A percentile compares a stretch with the other conserved stretches of the same genome.
Conservation (phyloP, 2,329 filamentous ascomycete species). For the Aspergillus carbonarius region DNA sequence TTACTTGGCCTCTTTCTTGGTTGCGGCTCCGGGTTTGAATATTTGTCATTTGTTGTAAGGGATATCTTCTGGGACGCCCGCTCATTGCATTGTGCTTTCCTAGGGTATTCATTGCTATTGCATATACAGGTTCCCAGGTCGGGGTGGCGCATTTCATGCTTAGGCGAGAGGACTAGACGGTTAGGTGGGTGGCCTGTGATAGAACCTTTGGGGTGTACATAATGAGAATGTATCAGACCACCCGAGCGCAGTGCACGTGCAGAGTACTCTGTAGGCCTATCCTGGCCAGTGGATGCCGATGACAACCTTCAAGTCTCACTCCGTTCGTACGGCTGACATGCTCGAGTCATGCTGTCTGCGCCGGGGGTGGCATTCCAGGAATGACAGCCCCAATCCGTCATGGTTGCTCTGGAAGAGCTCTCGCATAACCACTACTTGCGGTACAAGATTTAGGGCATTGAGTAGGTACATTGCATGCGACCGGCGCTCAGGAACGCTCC, state of each 20-base stretch:
- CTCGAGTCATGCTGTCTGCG: too few relatives aligned
- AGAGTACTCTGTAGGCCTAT: background rate
- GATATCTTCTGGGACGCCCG: background rate
- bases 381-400: too few relatives aligned
- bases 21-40: background rate
- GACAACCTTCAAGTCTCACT: background rate
- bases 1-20: background rate
- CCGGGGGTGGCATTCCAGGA: too few relatives aligned
- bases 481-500: background rate
- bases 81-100: constrained; percentile 4
- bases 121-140: constrained; percentile 15
- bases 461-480: background rate
- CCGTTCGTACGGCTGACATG: background rate
- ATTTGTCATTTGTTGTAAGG: background rate
- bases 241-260: background rate
- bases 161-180: constrained; percentile 21
- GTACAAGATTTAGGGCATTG: background rate
- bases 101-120: constrained; percentile 10
- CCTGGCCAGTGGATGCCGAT: background rate
- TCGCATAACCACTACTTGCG: too few relatives aligned
- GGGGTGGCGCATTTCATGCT: constrained; percentile 13
- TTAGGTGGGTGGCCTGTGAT: constrained; percentile 9
- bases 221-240: constrained; percentile 16
- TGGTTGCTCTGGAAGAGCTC: too few relatives aligned
- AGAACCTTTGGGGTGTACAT: constrained; percentile 24